These are phyloP conservation scores for Trametes sp. DNA, from an alignment of 1,284 basidiomycete species.

Conservation along the genomic window DNA sequence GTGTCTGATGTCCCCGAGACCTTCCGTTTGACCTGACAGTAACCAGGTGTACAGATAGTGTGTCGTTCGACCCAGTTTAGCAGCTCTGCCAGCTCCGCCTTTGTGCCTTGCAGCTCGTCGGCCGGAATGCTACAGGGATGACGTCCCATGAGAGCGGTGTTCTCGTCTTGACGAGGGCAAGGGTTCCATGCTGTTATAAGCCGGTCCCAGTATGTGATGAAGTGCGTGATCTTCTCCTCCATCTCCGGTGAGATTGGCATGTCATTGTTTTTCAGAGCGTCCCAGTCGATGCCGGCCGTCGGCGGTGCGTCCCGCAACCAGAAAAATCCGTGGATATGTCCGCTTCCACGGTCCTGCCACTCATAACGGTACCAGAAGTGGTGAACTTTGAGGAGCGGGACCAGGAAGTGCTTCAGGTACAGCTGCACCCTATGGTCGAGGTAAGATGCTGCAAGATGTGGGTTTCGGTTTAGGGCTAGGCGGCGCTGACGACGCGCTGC, in stretches of 20 bases:
- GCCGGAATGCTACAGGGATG: not conserved
- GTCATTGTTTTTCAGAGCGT: slow-evolving; percentile 4
- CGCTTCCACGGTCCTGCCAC: slow-evolving; percentile 11
- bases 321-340: slow-evolving; percentile 13
- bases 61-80: slow-evolving; percentile 9
- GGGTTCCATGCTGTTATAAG: slow-evolving; percentile 19
- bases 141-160: not conserved
- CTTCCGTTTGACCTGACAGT: slow-evolving; percentile 12
- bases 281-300: slow-evolving; percentile 5
- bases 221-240: slow-evolving; percentile 4
- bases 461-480: too few species aligned
- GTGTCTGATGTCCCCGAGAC: not conserved
- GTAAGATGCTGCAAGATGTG: too few species aligned
- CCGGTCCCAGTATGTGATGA: slow-evolving; percentile 11
- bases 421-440: too few species aligned
- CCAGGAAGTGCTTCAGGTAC: too few species aligned
- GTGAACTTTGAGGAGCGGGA: too few species aligned
- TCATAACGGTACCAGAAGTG: too few species aligned
- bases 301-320: slow-evolving; percentile 9
- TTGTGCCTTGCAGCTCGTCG: not conserved
- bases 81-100: not conserved
- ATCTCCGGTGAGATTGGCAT: not conserved
- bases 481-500: too few species aligned
- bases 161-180: not conserved
- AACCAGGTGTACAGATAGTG: slow-evolving; percentile 2